Evolutionary conservation across 176 grass and related monocot genomes (phyloP).

Genomic region (Aegilops bicornis): DNA sequence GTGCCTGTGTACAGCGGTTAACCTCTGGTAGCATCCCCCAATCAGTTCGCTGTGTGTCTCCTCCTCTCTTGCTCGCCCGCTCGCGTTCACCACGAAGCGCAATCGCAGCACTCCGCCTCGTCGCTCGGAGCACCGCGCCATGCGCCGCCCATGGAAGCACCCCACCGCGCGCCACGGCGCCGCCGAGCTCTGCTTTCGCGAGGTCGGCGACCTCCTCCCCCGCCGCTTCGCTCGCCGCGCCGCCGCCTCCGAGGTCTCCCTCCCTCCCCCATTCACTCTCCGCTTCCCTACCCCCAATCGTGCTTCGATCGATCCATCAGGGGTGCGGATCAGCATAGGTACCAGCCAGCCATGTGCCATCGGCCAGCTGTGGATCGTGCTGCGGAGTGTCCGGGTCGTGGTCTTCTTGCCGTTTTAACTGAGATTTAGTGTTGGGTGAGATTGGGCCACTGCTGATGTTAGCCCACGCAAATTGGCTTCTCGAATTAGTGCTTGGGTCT

Average conservation of each 20-base stretch:
- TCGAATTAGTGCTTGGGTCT: neutral
- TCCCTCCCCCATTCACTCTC: neutral
- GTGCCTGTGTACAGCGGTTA: neutral
- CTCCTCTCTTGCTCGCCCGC: neutral
- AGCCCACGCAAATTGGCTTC: neutral
- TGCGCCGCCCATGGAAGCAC: slow-evolving; percentile 40
- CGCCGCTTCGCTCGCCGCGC: slow-evolving; percentile 60
- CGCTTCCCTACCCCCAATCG: neutral
- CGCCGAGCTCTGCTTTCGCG: slow-evolving; percentile 60
- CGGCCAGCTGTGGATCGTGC: neutral
- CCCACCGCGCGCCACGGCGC: slow-evolving; percentile 29
- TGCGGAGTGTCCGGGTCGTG: neutral
- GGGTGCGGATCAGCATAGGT: neutral
- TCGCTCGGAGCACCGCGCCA: slow-evolving; percentile 13
- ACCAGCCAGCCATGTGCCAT: neutral
- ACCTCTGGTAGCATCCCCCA: neutral
- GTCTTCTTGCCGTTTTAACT: neutral
- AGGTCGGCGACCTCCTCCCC: slow-evolving; percentile 59
- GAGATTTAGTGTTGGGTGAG: neutral
- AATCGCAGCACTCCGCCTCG: neutral
- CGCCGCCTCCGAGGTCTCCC: slow-evolving; percentile 61
- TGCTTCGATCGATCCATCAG: slow-evolving; percentile 3
- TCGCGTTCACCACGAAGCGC: neutral
- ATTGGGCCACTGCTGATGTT: neutral
- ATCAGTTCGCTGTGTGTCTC: neutral